A percentile compares a stretch with the other conserved stretches of the same genome.
These are phyloP conservation scores for Trichoderma endophyticum DNA, from an alignment of 2,329 filamentous ascomycete genomes.

Conservation along the genomic window DNA sequence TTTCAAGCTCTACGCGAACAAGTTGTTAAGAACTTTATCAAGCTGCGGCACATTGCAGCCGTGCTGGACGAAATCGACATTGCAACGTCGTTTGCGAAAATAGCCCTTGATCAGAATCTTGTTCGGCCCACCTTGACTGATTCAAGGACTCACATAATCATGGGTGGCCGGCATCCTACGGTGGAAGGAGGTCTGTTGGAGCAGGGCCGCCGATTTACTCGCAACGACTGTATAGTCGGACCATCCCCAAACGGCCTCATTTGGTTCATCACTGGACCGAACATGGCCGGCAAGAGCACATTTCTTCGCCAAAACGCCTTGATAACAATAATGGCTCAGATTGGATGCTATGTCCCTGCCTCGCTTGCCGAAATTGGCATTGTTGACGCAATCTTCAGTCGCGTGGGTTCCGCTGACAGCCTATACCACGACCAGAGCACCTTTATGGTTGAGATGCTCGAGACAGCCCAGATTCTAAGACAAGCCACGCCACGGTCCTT, in stretches of 20 bases:
- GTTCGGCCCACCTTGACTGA: conserved; percentile 70
- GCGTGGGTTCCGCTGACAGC: conserved; percentile 91
- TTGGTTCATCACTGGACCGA: conserved; percentile 76
- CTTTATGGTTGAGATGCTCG: conserved; percentile 99
- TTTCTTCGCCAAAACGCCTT: conserved; percentile 94
- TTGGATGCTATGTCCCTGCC: conserved; percentile 89
- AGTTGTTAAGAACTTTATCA: conserved; percentile 79
- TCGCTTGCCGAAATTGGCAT: conserved; percentile 81
- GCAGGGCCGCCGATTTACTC: conserved; percentile 76
- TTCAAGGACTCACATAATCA: conserved; percentile 65
- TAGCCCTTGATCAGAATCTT: conserved; percentile 72
- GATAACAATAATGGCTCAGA: conserved; percentile 89
- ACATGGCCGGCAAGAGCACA: conserved; percentile 97
- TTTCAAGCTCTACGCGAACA: conserved; percentile 70
- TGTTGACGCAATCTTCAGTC: conserved; percentile 94
- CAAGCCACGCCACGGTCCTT: conserved; percentile 81
- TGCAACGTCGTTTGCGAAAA: conserved; percentile 74
- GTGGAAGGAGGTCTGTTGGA: conserved; percentile 79
- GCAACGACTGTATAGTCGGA: conserved; percentile 84
- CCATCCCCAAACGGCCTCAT: conserved; percentile 60
- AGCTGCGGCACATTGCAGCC: conserved; percentile 82
- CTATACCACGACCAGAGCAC: conserved; percentile 94
- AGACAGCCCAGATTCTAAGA: conserved; percentile 86
- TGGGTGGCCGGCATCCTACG: conserved; percentile 86
- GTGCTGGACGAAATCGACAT: conserved; percentile 94